Percentiles rank a stretch among this genome's conserved stretches.
Conservation (phyloP, 768 basidiomycete genomes). For the Daedaleopsis nitida region DNA sequence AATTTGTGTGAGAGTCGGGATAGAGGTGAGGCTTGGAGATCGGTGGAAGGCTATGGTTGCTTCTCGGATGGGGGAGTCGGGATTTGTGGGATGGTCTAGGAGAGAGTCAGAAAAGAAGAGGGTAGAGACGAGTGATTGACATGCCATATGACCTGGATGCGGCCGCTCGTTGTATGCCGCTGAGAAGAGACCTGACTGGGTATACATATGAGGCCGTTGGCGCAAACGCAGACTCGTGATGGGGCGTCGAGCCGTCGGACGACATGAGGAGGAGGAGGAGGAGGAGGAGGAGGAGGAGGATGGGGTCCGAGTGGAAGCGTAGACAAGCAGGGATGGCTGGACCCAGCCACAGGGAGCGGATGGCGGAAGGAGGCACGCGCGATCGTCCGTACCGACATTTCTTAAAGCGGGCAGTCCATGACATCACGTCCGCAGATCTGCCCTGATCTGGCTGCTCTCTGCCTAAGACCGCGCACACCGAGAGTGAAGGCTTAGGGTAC, state of each 20-base stretch:
- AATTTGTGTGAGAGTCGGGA: neutral
- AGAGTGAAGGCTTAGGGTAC: too few species aligned
- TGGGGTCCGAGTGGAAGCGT: too few species aligned
- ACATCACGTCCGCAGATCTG: too few species aligned
- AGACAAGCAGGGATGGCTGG: too few species aligned
- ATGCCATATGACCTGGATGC: neutral
- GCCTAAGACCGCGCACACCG: too few species aligned
- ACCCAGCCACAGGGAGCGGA: too few species aligned
- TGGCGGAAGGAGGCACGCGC: too few species aligned
- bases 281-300: neutral
- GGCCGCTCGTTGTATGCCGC: slow-evolving; percentile 28
- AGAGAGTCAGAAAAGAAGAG: slow-evolving; percentile 6
- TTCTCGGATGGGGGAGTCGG: neutral
- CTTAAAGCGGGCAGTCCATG: too few species aligned
- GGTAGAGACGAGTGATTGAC: neutral
- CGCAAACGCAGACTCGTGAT: neutral
- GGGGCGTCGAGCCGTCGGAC: neutral
- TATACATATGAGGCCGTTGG: slow-evolving; percentile 23
- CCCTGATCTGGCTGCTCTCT: too few species aligned
- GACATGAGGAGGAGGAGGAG: neutral
- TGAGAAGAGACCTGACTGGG: slow-evolving; percentile 38
- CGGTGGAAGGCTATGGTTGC: neutral
- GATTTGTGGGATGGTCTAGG: slow-evolving; percentile 11
- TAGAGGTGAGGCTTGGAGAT: slow-evolving; percentile 1
- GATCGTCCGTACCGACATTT: too few species aligned